Conservation (phyloP, 257 asterid species). For the Ilex aquifolium region DNA sequence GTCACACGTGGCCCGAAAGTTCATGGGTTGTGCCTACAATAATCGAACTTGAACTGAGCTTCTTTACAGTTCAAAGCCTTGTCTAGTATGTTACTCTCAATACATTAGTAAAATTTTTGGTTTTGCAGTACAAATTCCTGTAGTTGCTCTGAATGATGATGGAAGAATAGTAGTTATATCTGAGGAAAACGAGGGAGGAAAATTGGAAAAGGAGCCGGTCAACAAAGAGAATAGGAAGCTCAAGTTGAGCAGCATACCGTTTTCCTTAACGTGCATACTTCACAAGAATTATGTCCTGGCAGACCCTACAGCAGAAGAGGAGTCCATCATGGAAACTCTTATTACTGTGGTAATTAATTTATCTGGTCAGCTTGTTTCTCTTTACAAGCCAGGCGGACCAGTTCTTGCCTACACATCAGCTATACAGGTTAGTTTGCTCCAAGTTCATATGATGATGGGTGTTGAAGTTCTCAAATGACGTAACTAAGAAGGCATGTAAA, state of each 20-base stretch:
- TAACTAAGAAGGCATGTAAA: neutral
- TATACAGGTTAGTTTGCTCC: conserved; percentile 54
- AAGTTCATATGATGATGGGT: neutral
- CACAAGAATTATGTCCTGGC: conserved; percentile 89
- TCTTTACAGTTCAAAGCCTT: neutral
- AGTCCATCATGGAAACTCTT: conserved; percentile 79
- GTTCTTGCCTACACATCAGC: conserved; percentile 60
- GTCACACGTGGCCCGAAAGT: too few relatives aligned
- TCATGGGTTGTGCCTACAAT: too few relatives aligned
- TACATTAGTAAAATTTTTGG: conserved; percentile 7
- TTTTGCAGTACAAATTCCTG: conserved; percentile 79
- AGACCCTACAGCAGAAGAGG: conserved; percentile 96
- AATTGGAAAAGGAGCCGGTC: conserved; percentile 55
- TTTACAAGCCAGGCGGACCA: conserved; percentile 88
- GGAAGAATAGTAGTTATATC: conserved; percentile 72
- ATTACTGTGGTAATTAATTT: conserved; percentile 77
- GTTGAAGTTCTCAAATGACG: neutral
- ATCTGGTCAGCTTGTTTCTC: conserved; percentile 66
- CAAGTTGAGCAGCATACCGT: conserved; percentile 41
- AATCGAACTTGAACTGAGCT: too few relatives aligned
- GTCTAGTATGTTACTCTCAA: neutral
- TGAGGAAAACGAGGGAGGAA: conserved; percentile 38
- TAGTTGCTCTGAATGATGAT: conserved; percentile 71
- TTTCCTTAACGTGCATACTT: conserved; percentile 76
- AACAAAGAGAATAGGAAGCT: conserved; percentile 77